Evolutionary conservation across 2,329 filamentous ascomycete genomes (phyloP), one percentile per base, ranked within the genome.

Genomic region (Stagonosporopsis vannaccii): DNA sequence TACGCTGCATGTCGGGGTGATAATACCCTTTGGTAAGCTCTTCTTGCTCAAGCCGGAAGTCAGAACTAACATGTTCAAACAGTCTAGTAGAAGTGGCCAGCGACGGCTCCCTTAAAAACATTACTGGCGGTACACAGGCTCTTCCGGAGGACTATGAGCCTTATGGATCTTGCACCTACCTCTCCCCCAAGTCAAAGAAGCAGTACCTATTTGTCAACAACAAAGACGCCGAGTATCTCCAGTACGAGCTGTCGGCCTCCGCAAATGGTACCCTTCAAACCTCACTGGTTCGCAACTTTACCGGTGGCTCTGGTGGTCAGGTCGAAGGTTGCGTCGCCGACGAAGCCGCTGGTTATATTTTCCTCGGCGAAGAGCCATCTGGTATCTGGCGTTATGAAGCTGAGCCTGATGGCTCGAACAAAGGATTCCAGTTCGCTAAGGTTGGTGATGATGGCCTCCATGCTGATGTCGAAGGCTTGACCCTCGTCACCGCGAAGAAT

Each of bases 141-240:
- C 78, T 79, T 0, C 76, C 79, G 2, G 67, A 77, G 0, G 76
- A 78, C 56, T 84, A 80, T 60, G 71, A 75, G 0, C 79, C 83
- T 37, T 84, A 84, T 63, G 82, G 82, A 15, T 84, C 82, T 6
- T 85, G 70, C 59, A 78, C 77, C 23, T 85, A 84, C 67, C 79
- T 69, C 13, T 85, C 83, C 1, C 74, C 66, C 6, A 79, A 68
- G 28, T 79, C 77, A 0, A 77, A 76, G 22, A 82, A 80, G 60
- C 79, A 83, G 35, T 84, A 83, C 52, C 77, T 85, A 20, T 84
- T 84, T 47, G 81, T 84, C 57, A 85, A 85, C 60, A 79, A 80
- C 46, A 85, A 85, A 59, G 77, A 80, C 0, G 80, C 82, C 1
- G 72, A 79, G n/a, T 84, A 84, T 58, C 78, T 84, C 0, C 82